Percentiles rank a stretch among this genome's conserved stretches.
Conservation (phyloP, 495 filamentous ascomycete species). For the Pseudotulostoma volvatum region DNA sequence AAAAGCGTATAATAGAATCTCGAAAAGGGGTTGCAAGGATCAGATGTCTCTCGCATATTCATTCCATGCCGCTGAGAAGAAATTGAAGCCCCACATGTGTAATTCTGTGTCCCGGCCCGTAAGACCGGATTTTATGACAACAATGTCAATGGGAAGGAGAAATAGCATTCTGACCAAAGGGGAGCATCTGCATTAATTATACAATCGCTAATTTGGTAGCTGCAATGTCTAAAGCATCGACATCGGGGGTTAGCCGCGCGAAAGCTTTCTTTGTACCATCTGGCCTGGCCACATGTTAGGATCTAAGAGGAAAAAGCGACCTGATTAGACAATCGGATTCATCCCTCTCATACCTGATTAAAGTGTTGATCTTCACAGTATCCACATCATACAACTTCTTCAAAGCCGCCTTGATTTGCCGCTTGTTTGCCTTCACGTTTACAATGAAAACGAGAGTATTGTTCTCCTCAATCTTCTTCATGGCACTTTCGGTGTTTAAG, state of each 20-base stretch:
- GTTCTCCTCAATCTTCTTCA: conserved; percentile 99
- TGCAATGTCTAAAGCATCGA: conserved; percentile 97
- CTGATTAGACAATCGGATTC: background rate
- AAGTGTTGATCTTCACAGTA: conserved; percentile 94
- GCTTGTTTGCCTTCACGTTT: conserved; percentile 97
- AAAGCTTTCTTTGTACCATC: conserved; percentile 98
- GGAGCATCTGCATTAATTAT: conserved; percentile 38
- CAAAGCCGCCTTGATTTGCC: conserved; percentile 93
- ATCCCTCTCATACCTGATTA: conserved; percentile 56
- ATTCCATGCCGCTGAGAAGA: too few species aligned
- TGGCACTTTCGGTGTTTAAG: conserved; percentile 95
- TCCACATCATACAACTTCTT: conserved; percentile 99
- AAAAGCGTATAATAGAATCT: too few species aligned
- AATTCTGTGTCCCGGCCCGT: too few species aligned
- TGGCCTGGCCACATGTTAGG: conserved; percentile 40
- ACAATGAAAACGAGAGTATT: conserved; percentile 99
- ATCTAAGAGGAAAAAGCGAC: too few species aligned
- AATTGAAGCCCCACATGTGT: too few species aligned
- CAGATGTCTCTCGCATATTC: too few species aligned
- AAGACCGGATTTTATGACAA: too few species aligned
- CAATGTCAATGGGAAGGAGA: too few species aligned
- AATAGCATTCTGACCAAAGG: too few species aligned
- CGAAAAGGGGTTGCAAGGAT: too few species aligned
- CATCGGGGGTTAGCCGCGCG: conserved; percentile 82
- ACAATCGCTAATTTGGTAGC: conserved; percentile 98